A percentile compares a stretch with the other conserved stretches of the same genome.
Evolutionary conservation across 495 filamentous ascomycete genomes (phyloP).

Genomic region (Lindgomyces ingoldianus): DNA sequence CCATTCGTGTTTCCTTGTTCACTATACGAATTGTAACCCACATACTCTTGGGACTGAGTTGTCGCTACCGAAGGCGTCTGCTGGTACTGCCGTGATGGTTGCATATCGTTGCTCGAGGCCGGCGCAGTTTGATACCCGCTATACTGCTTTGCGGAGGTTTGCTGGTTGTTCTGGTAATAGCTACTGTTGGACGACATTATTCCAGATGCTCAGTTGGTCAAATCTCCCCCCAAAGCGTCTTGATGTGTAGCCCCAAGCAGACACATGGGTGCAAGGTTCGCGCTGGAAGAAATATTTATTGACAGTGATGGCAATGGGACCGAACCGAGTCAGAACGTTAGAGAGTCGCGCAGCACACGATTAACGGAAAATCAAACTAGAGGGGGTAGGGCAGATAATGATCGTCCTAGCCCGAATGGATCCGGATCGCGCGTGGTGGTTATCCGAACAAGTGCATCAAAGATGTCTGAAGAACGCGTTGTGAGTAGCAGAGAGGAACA

Average conservation of each 20-base stretch:
- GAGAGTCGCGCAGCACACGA: not conserved
- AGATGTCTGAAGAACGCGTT: not conserved
- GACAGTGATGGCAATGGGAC: not conserved
- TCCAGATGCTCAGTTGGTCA: not conserved
- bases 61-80: slow-evolving; percentile 5
- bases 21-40: slow-evolving; percentile 23
- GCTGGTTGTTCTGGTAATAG: slow-evolving; percentile 26
- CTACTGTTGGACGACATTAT: slow-evolving; percentile 15
- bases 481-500: not conserved
- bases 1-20: slow-evolving; percentile 10
- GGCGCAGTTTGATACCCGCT: slow-evolving; percentile 21
- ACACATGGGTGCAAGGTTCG: slow-evolving; percentile 1
- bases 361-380: not conserved
- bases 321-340: no score
- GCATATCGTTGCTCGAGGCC: slow-evolving; percentile 8
- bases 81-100: slow-evolving; percentile 16
- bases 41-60: slow-evolving; percentile 32
- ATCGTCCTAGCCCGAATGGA: not conserved
- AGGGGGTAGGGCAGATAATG: not conserved
- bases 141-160: slow-evolving; percentile 25
- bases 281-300: not conserved
- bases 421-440: not conserved
- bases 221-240: not conserved
- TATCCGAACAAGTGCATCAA: no score
- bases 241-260: not conserved